Evolutionary conservation across 2,329 filamentous ascomycete genomes (phyloP), one percentile per base, ranked within the genome.

Genomic region (Colletotrichum gigasporum): DNA sequence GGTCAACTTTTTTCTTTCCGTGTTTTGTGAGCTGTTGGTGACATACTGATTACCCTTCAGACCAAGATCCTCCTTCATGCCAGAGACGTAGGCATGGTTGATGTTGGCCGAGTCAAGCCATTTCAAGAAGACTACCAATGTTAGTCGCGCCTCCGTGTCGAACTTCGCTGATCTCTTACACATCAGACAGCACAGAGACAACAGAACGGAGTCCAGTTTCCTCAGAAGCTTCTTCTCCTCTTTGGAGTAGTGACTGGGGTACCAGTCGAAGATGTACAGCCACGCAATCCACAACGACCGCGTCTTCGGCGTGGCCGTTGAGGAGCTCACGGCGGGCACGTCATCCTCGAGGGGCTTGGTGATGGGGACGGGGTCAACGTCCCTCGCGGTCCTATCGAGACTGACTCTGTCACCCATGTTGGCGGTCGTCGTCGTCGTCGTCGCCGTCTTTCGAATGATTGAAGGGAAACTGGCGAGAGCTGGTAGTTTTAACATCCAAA

Each of bases 21-120:
- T 2, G 2, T 2, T 18, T 8, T 42, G 39, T 9, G 28, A 44
- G 14, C 3, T 3, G 0, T 22, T 5, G 5, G 1, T 7, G 8
- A 6, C 28, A 11, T 53, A 69, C 65, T 78, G 66, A 24, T 75
- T 74, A 3, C 74, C 75, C 5, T 73, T 63, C 34, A 78, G 67
- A 2, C 68, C 35, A 1, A 76, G 68, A 2, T 76, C 74, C 41
- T 75, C 71, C n/a, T 76, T 75, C 76, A 80, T 78, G 1, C 77
- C 77, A 0, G 73, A 75, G 14, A 74, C 71, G 44, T 79, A 80
- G 5, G 77, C 78, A 30, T 72, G 73, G 60, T 70, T 74, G 66
- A 73, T 69, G 41, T 69, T 73, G 24, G 65, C 58, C 52, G 71
- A 69, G 62, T 78, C 75, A 3, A 78, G 74, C 60, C 73, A 76